Base-by-base conservation (phyloP, 192 early-diverging fungal species). In the Phycomyces blakesleeanus region DNA sequence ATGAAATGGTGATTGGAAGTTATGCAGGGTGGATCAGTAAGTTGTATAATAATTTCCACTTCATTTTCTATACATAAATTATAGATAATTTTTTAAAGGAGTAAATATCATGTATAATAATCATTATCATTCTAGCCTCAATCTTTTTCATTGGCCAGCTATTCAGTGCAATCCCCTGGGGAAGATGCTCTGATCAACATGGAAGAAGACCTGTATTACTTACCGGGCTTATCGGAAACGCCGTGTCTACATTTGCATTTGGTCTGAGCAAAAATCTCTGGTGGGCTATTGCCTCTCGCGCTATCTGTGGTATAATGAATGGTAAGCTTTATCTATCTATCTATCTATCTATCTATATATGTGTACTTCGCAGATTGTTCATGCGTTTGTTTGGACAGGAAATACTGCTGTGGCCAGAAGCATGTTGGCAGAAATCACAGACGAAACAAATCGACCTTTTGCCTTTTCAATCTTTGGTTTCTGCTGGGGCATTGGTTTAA, bases 391-490 rank as follows among this genome's bases (percentile, higher is more conserved):
- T 18, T 47, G n/a, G n/a, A 47, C 11, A 47, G 44, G 44, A 47
- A 91, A 88, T 51, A 78, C 85, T 16, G 90, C 90, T 11, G 92
- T 95, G n/a, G 83, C 88, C 39, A 93, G 93, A 66, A 89, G 87
- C 18, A 82, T 91, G 26, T 67, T 95, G 38, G 89, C 88, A 1
- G 95, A 97, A 76, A 85, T 97, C 38, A 87, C 92, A 25, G 93
- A 94, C 63, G 68, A 82, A 5, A 85, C 87, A 0, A 97, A 94
- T 70, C 84, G 87, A 56, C 72, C 86, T 5, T 76, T 83, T 12
- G 89, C 88, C 21, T 95, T 95, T 72, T 78, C 85, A 12, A 44
- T 93, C 24, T 83, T 91, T 73, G 90, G 88, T 25, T 83, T 89
- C 22, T 77, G 75, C 1, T 88, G 90, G 84, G 89, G 85, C 34